Evolutionary conservation across 1,284 basidiomycete species (phyloP).

Genomic region (Chalciporus sp.): DNA sequence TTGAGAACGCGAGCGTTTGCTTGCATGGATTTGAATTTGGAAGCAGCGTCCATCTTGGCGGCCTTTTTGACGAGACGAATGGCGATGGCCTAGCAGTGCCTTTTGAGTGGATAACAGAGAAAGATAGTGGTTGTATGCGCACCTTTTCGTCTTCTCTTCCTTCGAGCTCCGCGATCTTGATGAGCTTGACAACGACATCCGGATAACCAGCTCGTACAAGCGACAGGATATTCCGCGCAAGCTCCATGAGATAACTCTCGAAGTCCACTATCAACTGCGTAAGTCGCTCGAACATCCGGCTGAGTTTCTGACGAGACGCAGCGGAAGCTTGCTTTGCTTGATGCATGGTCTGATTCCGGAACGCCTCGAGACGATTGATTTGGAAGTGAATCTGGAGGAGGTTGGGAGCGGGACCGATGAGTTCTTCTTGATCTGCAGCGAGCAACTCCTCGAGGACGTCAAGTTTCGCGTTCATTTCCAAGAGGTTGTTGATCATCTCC

Average conservation of each 20-base stretch:
- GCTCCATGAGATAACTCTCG: conserved; percentile 83
- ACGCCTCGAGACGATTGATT: conserved; percentile 86
- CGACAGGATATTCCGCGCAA: conserved; percentile 79
- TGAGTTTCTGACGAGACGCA: conserved; percentile 67
- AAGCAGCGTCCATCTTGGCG: conserved; percentile 84
- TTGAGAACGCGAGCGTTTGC: conserved; percentile 95
- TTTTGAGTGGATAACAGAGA: neutral
- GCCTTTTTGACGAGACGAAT: conserved; percentile 94
- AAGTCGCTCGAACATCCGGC: conserved; percentile 86
- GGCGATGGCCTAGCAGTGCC: conserved; percentile 71
- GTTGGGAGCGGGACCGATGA: conserved; percentile 84
- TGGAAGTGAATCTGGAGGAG: conserved; percentile 91
- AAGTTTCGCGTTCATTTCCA: conserved; percentile 87
- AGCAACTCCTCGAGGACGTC: conserved; percentile 82
- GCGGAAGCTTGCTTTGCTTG: conserved; percentile 86
- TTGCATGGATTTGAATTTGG: conserved; percentile 89
- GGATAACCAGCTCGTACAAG: conserved; percentile 81
- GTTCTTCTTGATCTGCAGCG: conserved; percentile 68
- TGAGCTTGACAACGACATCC: conserved; percentile 85
- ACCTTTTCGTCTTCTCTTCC: conserved; percentile 95
- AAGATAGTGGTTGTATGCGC: conserved; percentile 8
- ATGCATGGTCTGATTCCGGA: conserved; percentile 92
- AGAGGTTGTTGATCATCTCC: conserved; percentile 91
- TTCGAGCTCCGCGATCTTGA: conserved; percentile 95
- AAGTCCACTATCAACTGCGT: conserved; percentile 83